Evolutionary conservation across 2,329 filamentous ascomycete species (phyloP).

Genomic region (Penicillium capsulatum): DNA sequence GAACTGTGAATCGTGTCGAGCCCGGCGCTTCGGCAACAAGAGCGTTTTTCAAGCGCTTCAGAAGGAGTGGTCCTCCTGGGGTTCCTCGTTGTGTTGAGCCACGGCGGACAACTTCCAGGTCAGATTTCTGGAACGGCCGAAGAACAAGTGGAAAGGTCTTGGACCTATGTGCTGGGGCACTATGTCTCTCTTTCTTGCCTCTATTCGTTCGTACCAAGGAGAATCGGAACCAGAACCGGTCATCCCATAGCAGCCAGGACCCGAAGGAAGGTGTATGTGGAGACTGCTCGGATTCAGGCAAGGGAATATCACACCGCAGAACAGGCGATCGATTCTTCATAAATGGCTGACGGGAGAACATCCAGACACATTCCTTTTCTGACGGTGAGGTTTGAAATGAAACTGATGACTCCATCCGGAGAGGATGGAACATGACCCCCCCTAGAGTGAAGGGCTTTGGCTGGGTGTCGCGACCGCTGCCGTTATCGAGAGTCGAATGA

Average conservation of each 20-base stretch:
- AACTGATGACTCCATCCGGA: slow-evolving; percentile 13
- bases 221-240: slow-evolving; percentile 54
- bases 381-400: neutral
- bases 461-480: slow-evolving; percentile 15
- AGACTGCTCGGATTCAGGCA: slow-evolving; percentile 1
- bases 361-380: slow-evolving; percentile 30
- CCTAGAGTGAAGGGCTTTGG: slow-evolving; percentile 48
- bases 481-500: neutral
- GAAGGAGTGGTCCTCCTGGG: neutral
- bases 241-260: slow-evolving; percentile 49
- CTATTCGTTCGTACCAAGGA: slow-evolving; percentile 23
- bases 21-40: slow-evolving; percentile 34
- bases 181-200: neutral
- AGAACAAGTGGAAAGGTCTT: slow-evolving; percentile 31
- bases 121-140: slow-evolving; percentile 36
- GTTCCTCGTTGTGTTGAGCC: slow-evolving; percentile 5
- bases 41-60: slow-evolving; percentile 5
- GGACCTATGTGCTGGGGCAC: neutral
- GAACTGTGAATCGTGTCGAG: slow-evolving; percentile 41
- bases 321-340: slow-evolving; percentile 26
- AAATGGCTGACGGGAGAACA: slow-evolving; percentile 38
- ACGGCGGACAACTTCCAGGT: slow-evolving; percentile 25
- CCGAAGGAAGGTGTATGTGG: slow-evolving; percentile 4
- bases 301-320: slow-evolving; percentile 17
- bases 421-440: slow-evolving; percentile 47